Base-by-base conservation (phyloP, 129 eudicot genomes). In the Flaveria linearis region DNA sequence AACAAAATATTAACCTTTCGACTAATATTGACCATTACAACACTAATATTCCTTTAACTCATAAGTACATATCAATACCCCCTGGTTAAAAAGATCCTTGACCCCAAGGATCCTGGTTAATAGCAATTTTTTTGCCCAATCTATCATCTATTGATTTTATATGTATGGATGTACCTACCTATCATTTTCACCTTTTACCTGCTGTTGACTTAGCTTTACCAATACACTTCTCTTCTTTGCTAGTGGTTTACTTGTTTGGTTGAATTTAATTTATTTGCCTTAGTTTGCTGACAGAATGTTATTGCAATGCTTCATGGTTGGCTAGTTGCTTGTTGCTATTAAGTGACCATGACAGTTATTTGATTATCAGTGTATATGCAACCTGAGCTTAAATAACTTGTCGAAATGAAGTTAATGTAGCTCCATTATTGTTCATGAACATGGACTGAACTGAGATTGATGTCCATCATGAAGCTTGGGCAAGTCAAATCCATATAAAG, bases 201-300 rank as follows among this genome's bases (percentile, higher is more conserved):
- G 16, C 73, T 41, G 23, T 41, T 74, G 78, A 9, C 22, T 39
- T 73, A 64, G 49, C 12, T 76, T 49, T 17, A 13, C 51, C 52
- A 33, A 16, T 50, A 64, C 49, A 41, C 46, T 66, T 30, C 39
- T 66, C 51, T 39, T 76, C 74, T 52, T 68, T 28, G 1, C 7
- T 67, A 52, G 45, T 20, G 56, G 42, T 68, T 67, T 39, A 7
- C 62, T 64, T 33, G 42, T 45, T 77, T 68, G 33, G 58, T 61
- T 65, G n/a, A 50, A 13, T 49, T 65, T 2, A 43, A 2, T 36
- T 17, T 26, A 0, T 61, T 60, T 61, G 41, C 17, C 17, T 61
- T 26, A 23, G 17, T 61, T 61, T 61, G 17, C 26, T 12, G 16
- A 26, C 17, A 1, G 42, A 26, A 22, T 22, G 64, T 22, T 25